Conservation (phyloP, 352 stramenopile species). For the Paralagenidium karlingii region DNA sequence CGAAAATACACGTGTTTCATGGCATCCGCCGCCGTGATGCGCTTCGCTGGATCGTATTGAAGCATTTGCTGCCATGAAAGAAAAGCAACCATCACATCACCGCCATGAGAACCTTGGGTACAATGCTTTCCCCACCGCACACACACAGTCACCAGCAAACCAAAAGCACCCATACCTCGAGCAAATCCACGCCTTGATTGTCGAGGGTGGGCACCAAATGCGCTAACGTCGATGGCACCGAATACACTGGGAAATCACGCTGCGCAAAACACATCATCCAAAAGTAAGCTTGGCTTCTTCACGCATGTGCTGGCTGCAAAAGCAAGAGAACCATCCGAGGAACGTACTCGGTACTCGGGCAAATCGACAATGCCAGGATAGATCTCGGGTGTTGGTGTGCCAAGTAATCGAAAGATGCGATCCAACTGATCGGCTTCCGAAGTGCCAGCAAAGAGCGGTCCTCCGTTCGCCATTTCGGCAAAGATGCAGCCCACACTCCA, state of each 20-base stretch:
- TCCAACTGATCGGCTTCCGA: slow-evolving; percentile 96
- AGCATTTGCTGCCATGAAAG: slow-evolving; percentile 74
- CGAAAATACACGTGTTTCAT: slow-evolving; percentile 97
- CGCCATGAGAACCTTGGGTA: no score
- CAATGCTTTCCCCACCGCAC: no score
- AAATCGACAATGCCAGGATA: slow-evolving; percentile 96
- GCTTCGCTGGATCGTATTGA: slow-evolving; percentile 80
- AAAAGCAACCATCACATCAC: no score
- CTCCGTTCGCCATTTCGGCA: slow-evolving; percentile 90
- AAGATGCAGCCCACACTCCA: slow-evolving; percentile 99
- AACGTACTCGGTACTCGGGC: slow-evolving; percentile 90
- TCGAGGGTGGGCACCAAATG: slow-evolving; percentile 89
- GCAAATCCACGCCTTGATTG: slow-evolving; percentile 83
- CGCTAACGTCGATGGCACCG: slow-evolving; percentile 71
- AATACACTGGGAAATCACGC: slow-evolving; percentile 88
- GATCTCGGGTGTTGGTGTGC: slow-evolving; percentile 88
- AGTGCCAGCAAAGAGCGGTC: slow-evolving; percentile 93
- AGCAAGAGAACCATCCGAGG: not conserved
- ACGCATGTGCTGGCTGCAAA: no score
- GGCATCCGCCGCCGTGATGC: slow-evolving; percentile 90
- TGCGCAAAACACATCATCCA: slow-evolving; percentile 10
- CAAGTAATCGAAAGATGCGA: slow-evolving; percentile 95
- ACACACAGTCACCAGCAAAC: no score
- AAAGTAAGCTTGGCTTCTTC: not conserved
- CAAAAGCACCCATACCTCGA: no score